These are phyloP conservation scores for Atalantia buxifolia DNA, from an alignment of 345 rosid species.

Conservation along the genomic window DNA sequence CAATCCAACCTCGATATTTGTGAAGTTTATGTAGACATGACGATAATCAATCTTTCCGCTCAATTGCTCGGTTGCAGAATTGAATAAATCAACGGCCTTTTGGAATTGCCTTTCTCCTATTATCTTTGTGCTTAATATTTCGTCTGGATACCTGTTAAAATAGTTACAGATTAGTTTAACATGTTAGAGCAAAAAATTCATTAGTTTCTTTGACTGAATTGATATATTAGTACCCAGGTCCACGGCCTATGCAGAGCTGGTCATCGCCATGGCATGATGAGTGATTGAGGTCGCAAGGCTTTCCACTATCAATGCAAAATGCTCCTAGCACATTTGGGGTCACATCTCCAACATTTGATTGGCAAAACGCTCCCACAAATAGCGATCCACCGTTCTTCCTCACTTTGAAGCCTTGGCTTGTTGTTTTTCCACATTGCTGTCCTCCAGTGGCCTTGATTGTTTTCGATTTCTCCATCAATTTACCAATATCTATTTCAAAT, in stretches of 20 bases:
- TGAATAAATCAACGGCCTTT: conserved; percentile 41
- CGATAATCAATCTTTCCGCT: conserved; percentile 47
- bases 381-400: conserved; percentile 43
- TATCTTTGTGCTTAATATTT: conserved; percentile 50
- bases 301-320: conserved; percentile 45
- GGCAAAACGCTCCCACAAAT: conserved; percentile 60
- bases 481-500: conserved; percentile 10
- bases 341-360: conserved; percentile 64
- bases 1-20: conserved; percentile 43
- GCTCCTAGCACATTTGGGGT: conserved; percentile 60
- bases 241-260: conserved; percentile 53
- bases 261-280: conserved; percentile 54
- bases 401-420: conserved; percentile 48
- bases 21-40: conserved; percentile 44
- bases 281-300: conserved; percentile 57
- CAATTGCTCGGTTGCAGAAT: conserved; percentile 29
- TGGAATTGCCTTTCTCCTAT: conserved; percentile 50
- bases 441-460: conserved; percentile 48
- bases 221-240: conserved; percentile 41
- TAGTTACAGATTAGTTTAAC: neutral
- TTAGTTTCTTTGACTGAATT: neutral
- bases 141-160: conserved; percentile 48
- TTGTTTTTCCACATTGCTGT: conserved; percentile 32
- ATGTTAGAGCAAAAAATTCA: neutral
- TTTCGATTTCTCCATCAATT: conserved; percentile 23